Evolutionary conservation across 2,329 filamentous ascomycete species (phyloP).

Genomic region (Colletotrichum eremochloae): DNA sequence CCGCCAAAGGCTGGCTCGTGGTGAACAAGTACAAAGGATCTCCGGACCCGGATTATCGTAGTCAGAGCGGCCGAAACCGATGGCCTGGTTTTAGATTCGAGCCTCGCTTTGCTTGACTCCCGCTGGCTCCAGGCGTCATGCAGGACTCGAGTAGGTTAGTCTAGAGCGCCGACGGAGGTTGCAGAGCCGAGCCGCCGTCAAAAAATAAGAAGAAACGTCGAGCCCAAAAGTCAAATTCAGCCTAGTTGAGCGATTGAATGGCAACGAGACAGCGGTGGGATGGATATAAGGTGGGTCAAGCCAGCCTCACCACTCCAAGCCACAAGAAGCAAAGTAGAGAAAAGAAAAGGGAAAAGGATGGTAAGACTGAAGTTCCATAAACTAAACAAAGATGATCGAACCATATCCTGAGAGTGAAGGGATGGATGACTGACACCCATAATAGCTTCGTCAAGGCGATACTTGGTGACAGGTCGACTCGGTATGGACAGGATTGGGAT

Average conservation of each 20-base stretch:
- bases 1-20: neutral
- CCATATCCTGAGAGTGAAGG: neutral
- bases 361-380: neutral
- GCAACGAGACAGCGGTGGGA: slow-evolving; percentile 20
- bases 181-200: slow-evolving; percentile 17
- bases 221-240: slow-evolving; percentile 28
- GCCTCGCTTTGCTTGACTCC: slow-evolving; percentile 24
- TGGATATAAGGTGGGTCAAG: neutral
- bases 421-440: slow-evolving; percentile 1
- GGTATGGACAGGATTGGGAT: slow-evolving; percentile 12
- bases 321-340: slow-evolving; percentile 21
- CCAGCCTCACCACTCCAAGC: slow-evolving; percentile 1
- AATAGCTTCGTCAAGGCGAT: slow-evolving; percentile 6
- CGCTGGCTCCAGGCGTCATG: neutral
- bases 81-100: neutral
- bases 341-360: neutral
- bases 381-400: neutral
- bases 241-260: neutral
- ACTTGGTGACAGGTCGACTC: slow-evolving; percentile 9
- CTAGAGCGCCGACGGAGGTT: slow-evolving; percentile 19
- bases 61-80: slow-evolving; percentile 5
- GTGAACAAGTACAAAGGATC: slow-evolving; percentile 18
- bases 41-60: slow-evolving; percentile 21
- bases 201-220: slow-evolving; percentile 24
- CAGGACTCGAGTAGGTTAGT: neutral